A percentile compares a stretch with the other conserved stretches of the same genome.
These are phyloP conservation scores for Grifola frondosa DNA, from an alignment of 1,284 basidiomycete species.

Conservation along the genomic window DNA sequence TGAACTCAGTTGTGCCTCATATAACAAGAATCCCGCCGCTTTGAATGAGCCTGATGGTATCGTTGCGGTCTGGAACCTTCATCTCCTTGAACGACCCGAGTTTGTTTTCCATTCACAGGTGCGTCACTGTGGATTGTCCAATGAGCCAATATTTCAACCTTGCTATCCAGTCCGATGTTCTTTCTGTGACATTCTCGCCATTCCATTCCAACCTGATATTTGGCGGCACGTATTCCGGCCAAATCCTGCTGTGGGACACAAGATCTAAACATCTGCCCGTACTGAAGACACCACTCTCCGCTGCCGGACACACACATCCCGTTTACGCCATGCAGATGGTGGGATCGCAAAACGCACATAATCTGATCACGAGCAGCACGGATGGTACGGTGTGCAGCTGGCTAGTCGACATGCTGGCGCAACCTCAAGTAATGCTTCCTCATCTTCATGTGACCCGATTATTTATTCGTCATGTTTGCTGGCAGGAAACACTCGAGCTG, in stretches of 20 bases:
- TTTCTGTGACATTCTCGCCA: constrained; percentile 94
- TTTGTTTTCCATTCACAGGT: constrained; percentile 98
- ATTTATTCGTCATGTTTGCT: not conserved
- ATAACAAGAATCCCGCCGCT: constrained; percentile 93
- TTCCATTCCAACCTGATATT: constrained; percentile 98
- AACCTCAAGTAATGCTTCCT: constrained; percentile 74
- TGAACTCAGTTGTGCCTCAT: constrained; percentile 91
- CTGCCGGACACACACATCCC: constrained; percentile 95
- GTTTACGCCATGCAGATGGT: constrained; percentile 98
- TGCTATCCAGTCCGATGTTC: constrained; percentile 97
- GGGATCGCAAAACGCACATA: constrained; percentile 97
- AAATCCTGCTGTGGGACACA: constrained; percentile 99
- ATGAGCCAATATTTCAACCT: constrained; percentile 14
- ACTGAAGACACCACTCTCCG: constrained; percentile 93
- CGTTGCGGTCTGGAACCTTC: constrained; percentile 97
- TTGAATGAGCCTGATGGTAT: constrained; percentile 95
- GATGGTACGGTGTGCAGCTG: constrained; percentile 97
- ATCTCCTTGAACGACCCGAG: constrained; percentile 92
- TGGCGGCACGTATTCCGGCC: constrained; percentile 97
- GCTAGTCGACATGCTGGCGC: constrained; percentile 97
- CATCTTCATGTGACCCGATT: constrained; percentile 10
- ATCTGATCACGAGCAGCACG: constrained; percentile 92
- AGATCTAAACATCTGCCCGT: constrained; percentile 94
- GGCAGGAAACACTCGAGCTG: constrained; percentile 89
- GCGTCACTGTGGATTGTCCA: constrained; percentile 17